A percentile compares a stretch with the other conserved stretches of the same genome.
Evolutionary conservation across 2,329 filamentous ascomycete species (phyloP).

Genomic region (Didymella keratinophila): DNA sequence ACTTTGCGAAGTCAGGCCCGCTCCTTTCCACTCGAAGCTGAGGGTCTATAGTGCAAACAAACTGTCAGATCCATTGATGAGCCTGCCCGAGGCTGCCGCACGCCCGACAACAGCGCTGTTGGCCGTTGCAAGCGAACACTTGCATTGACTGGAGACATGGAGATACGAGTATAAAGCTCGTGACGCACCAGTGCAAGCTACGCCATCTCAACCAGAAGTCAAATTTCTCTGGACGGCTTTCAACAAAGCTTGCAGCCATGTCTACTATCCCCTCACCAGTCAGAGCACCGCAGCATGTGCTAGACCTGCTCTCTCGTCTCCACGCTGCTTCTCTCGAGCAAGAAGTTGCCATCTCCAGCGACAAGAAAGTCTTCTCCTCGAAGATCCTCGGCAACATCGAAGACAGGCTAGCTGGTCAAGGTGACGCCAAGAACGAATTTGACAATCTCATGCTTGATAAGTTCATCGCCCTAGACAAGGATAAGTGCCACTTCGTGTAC

Average conservation of each 20-base stretch:
- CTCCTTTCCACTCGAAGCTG: neutral
- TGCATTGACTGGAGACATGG: neutral
- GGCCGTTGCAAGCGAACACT: neutral
- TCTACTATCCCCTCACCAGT: neutral
- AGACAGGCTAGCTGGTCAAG: neutral
- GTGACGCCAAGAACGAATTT: slow-evolving; percentile 11
- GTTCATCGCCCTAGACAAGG: slow-evolving; percentile 66
- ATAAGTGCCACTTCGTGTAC: slow-evolving; percentile 67
- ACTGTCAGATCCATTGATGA: too few species aligned
- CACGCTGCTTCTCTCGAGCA: slow-evolving; percentile 10
- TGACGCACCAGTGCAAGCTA: too few species aligned
- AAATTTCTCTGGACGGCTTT: too few species aligned
- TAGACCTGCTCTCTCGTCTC: slow-evolving; percentile 10
- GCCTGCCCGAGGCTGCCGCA: too few species aligned
- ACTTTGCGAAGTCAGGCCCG: neutral
- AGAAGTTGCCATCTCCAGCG: slow-evolving; percentile 5
- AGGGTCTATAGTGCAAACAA: too few species aligned
- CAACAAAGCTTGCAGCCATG: neutral
- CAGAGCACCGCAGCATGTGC: slow-evolving; percentile 1
- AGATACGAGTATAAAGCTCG: too few species aligned
- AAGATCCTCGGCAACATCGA: slow-evolving; percentile 9
- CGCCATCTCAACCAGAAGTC: too few species aligned
- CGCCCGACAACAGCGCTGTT: neutral
- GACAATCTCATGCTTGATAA: slow-evolving; percentile 51
- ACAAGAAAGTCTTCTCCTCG: slow-evolving; percentile 5